These are phyloP conservation scores for Penicillium sp. DNA, from an alignment of 2,329 filamentous ascomycete genomes.

Conservation along the genomic window DNA sequence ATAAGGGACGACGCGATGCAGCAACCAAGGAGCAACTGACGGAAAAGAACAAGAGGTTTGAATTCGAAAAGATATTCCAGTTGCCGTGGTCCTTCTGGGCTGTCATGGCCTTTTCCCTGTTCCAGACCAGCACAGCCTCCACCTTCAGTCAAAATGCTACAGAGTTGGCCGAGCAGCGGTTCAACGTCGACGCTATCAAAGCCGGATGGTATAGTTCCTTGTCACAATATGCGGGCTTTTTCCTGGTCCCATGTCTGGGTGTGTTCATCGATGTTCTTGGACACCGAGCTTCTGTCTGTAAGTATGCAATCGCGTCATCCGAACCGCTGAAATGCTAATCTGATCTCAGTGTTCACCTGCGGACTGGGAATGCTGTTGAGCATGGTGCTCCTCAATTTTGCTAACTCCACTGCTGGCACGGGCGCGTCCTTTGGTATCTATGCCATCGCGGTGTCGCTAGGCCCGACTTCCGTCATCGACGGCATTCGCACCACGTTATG, in stretches of 20 bases:
- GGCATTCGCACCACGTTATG: conserved; percentile 59
- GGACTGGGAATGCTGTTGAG: conserved; percentile 52
- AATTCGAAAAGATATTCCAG: conserved; percentile 54
- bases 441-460: conserved; percentile 55
- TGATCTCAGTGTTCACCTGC: conserved; percentile 39
- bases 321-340: background rate
- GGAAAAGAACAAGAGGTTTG: conserved; percentile 58
- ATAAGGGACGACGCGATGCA: conserved; percentile 49
- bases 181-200: conserved; percentile 53
- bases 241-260: conserved; percentile 56
- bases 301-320: conserved; percentile 15
- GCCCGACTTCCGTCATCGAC: conserved; percentile 60
- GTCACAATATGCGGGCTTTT: conserved; percentile 57
- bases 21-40: conserved; percentile 60
- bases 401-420: conserved; percentile 50
- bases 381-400: conserved; percentile 57
- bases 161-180: conserved; percentile 59
- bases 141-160: conserved; percentile 60
- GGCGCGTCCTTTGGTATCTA: conserved; percentile 60
- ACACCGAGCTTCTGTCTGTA: conserved; percentile 49
- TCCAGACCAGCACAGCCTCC: conserved; percentile 56
- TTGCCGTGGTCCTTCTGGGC: conserved; percentile 62
- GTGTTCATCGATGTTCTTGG: conserved; percentile 58
- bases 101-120: conserved; percentile 55
- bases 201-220: conserved; percentile 62